A percentile compares a stretch with the other conserved stretches of the same genome.
These are phyloP conservation scores for Irpex sp. DNA, from an alignment of 1,284 basidiomycete genomes.

Conservation along the genomic window DNA sequence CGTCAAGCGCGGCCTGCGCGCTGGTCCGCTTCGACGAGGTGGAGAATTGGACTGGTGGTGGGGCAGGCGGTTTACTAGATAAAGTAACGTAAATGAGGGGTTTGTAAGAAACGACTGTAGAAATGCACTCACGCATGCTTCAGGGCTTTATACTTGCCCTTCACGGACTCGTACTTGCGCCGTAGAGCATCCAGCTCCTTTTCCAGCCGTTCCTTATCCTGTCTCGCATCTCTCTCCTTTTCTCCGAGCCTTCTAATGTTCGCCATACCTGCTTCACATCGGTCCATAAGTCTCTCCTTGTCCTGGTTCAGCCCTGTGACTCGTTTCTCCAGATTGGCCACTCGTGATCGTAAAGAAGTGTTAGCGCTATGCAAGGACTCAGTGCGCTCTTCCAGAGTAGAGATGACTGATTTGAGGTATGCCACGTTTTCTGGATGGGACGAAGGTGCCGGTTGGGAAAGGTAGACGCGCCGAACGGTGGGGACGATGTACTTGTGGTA, in stretches of 20 bases:
- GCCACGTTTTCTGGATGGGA: slow-evolving; percentile 5
- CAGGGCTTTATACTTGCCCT: slow-evolving; percentile 23
- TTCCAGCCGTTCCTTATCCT: slow-evolving; percentile 25
- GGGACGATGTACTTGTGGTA: slow-evolving; percentile 57
- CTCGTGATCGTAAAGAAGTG: slow-evolving; percentile 23
- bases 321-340: slow-evolving; percentile 31
- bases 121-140: slow-evolving; percentile 11
- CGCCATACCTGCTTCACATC: slow-evolving; percentile 34
- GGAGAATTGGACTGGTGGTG: background rate
- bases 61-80: background rate
- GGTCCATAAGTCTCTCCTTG: slow-evolving; percentile 37
- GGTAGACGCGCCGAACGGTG: slow-evolving; percentile 52
- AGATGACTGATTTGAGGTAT: slow-evolving; percentile 10
- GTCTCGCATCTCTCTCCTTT: slow-evolving; percentile 32
- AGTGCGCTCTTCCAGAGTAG: slow-evolving; percentile 11
- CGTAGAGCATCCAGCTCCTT: slow-evolving; percentile 26
- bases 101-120: background rate
- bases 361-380: slow-evolving; percentile 20
- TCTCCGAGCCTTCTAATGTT: slow-evolving; percentile 29
- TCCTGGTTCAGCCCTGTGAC: slow-evolving; percentile 34
- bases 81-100: background rate
- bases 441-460: slow-evolving; percentile 31
- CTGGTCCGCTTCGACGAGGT: slow-evolving; percentile 22
- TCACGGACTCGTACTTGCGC: slow-evolving; percentile 26
- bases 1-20: slow-evolving; percentile 21